Conservation (phyloP, 1,284 basidiomycete genomes). For the Coniferiporia weirii region DNA sequence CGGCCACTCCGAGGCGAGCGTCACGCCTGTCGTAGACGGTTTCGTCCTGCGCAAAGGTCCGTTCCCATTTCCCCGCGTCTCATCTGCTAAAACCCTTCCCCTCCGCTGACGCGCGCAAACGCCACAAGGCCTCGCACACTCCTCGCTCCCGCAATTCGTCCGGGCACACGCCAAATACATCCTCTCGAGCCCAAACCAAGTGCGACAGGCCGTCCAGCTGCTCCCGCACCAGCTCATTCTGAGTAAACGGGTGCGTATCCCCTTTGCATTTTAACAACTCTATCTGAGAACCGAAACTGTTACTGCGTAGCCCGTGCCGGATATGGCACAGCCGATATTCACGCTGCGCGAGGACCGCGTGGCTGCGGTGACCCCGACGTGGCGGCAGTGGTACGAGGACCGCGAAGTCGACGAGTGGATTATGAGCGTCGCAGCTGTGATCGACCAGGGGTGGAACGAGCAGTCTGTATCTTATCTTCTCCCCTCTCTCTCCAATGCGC, state of each 20-base stretch:
- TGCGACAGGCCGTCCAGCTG: slow-evolving; percentile 56
- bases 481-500: background rate
- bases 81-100: background rate
- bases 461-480: slow-evolving; percentile 43
- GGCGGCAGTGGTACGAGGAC: slow-evolving; percentile 78
- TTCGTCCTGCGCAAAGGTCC: slow-evolving; percentile 94
- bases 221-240: slow-evolving; percentile 86
- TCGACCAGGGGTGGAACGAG: slow-evolving; percentile 86
- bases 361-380: slow-evolving; percentile 70
- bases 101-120: background rate
- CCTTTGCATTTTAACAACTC: no score
- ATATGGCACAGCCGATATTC: slow-evolving; percentile 51
- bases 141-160: slow-evolving; percentile 71
- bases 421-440: slow-evolving; percentile 80
- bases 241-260: slow-evolving; percentile 53
- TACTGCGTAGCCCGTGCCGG: slow-evolving; percentile 38
- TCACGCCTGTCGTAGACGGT: slow-evolving; percentile 95
- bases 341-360: slow-evolving; percentile 71
- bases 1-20: slow-evolving; percentile 83
- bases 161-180: slow-evolving; percentile 67
- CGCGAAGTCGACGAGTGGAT: slow-evolving; percentile 92
- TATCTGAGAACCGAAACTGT: background rate
- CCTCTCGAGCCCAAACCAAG: slow-evolving; percentile 42
- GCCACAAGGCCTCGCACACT: slow-evolving; percentile 58
- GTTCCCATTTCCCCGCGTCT: background rate